A percentile compares a stretch with the other conserved stretches of the same genome.
These are phyloP conservation scores for Colletotrichum paranaense DNA, from an alignment of 2,329 filamentous ascomycete genomes.

Conservation along the genomic window DNA sequence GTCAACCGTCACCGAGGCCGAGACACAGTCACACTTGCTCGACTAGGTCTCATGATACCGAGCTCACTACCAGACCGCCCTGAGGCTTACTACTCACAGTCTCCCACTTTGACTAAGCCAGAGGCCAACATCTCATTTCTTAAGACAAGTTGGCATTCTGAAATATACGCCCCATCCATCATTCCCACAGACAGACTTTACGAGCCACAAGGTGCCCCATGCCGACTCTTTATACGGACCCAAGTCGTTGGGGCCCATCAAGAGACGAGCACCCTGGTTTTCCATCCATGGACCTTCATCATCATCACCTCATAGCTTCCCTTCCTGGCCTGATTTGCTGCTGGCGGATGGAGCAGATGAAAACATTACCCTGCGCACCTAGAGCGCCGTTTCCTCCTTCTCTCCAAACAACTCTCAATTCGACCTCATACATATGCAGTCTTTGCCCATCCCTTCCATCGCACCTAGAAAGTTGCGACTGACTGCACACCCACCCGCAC, in stretches of 20 bases:
- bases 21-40: neutral
- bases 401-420: neutral
- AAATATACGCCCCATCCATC: neutral
- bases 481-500: conserved; percentile 13
- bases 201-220: neutral
- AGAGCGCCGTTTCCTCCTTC: conserved; percentile 11
- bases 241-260: neutral
- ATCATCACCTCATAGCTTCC: conserved; percentile 33
- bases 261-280: conserved; percentile 14
- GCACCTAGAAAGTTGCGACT: conserved; percentile 15
- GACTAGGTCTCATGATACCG: neutral
- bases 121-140: neutral
- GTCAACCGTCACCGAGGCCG: neutral
- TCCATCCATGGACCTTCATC: conserved; percentile 8
- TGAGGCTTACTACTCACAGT: no score
- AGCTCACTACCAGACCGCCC: neutral
- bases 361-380: conserved; percentile 5
- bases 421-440: neutral
- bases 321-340: conserved; percentile 8
- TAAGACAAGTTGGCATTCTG: neutral
- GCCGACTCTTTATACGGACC: conserved; percentile 5
- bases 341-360: conserved; percentile 5
- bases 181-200: neutral
- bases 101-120: neutral
- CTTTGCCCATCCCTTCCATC: conserved; percentile 1